Evolutionary conservation across 352 stramenopile species (phyloP).

Genomic region (Elongisporangium senticosum): DNA sequence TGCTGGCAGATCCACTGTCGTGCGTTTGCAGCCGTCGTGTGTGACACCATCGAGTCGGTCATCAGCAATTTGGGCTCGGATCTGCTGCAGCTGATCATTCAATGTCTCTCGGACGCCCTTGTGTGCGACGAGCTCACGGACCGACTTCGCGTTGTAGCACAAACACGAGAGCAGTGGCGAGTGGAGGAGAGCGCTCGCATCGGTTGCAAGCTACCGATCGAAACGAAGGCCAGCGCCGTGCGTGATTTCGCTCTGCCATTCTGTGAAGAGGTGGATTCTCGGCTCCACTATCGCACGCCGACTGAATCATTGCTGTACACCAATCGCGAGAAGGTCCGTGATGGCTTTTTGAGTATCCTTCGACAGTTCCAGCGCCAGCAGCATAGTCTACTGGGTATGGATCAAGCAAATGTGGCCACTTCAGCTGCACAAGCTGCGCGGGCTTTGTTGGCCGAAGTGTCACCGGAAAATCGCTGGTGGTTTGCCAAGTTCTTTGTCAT

Average conservation of each 20-base stretch:
- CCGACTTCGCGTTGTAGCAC: slow-evolving; percentile 20
- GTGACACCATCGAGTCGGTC: slow-evolving; percentile 29
- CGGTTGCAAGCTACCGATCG: slow-evolving; percentile 41
- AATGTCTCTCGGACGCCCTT: slow-evolving; percentile 15
- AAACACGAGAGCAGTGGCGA: slow-evolving; percentile 35
- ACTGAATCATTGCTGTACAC: slow-evolving; percentile 45
- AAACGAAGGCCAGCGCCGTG: slow-evolving; percentile 44
- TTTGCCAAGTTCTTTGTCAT: slow-evolving; percentile 73
- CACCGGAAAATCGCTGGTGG: slow-evolving; percentile 62
- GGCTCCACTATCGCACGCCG: slow-evolving; percentile 54
- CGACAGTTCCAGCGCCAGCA: slow-evolving; percentile 57
- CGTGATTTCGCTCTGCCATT: slow-evolving; percentile 59
- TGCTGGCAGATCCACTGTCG: slow-evolving; percentile 32
- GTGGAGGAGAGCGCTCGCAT: slow-evolving; percentile 49
- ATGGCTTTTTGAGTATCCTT: slow-evolving; percentile 49
- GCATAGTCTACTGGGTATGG: slow-evolving; percentile 38
- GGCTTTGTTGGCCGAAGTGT: slow-evolving; percentile 31
- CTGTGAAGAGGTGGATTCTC: slow-evolving; percentile 60
- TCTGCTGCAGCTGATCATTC: slow-evolving; percentile 23
- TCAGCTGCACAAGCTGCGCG: slow-evolving; percentile 21
- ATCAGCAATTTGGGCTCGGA: slow-evolving; percentile 22
- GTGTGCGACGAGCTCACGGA: slow-evolving; percentile 23
- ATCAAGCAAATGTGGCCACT: slow-evolving; percentile 22
- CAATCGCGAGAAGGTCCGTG: slow-evolving; percentile 64
- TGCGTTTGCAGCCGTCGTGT: slow-evolving; percentile 31